Evolutionary conservation across 2,329 filamentous ascomycete species (phyloP).

Genomic region (Ophiostoma populinum): DNA sequence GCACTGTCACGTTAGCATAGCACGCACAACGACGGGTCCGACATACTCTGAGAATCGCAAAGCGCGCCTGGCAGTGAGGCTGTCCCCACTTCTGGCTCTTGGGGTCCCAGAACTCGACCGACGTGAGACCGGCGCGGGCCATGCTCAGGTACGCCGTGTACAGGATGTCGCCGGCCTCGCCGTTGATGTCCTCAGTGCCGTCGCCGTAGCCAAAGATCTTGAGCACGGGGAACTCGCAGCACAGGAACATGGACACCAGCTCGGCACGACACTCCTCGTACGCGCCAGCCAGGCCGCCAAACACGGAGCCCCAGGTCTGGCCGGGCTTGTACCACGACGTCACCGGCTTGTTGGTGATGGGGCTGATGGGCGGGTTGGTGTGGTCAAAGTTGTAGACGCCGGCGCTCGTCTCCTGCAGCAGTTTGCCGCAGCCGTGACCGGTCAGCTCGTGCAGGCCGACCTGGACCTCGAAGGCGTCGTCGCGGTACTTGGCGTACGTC

Average conservation of each 20-base stretch:
- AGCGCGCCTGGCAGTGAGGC: slow-evolving; percentile 79
- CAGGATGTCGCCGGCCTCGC: slow-evolving; percentile 69
- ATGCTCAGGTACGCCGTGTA: slow-evolving; percentile 82
- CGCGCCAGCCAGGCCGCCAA: slow-evolving; percentile 69
- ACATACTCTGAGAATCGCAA: slow-evolving; percentile 53
- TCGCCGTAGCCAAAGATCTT: slow-evolving; percentile 86
- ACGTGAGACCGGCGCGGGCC: slow-evolving; percentile 78
- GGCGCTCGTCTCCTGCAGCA: slow-evolving; percentile 72
- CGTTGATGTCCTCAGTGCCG: slow-evolving; percentile 52
- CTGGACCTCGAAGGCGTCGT: slow-evolving; percentile 84
- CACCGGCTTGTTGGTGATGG: slow-evolving; percentile 60
- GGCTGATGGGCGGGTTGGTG: slow-evolving; percentile 63
- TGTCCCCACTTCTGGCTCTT: slow-evolving; percentile 86
- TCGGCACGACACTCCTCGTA: slow-evolving; percentile 94
- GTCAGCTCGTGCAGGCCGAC: slow-evolving; percentile 83
- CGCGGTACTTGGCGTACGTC: slow-evolving; percentile 66
- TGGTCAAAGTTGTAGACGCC: slow-evolving; percentile 81
- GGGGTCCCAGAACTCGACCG: slow-evolving; percentile 89
- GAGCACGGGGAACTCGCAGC: slow-evolving; percentile 75
- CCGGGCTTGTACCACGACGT: slow-evolving; percentile 85
- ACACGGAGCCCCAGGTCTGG: slow-evolving; percentile 88
- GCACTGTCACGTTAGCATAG: slow-evolving; percentile 24
- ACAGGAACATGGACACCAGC: slow-evolving; percentile 79
- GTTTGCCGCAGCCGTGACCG: slow-evolving; percentile 80
- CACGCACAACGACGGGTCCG: not conserved